Base-by-base conservation (phyloP, 306 rosid species). In the Urtica urens region DNA sequence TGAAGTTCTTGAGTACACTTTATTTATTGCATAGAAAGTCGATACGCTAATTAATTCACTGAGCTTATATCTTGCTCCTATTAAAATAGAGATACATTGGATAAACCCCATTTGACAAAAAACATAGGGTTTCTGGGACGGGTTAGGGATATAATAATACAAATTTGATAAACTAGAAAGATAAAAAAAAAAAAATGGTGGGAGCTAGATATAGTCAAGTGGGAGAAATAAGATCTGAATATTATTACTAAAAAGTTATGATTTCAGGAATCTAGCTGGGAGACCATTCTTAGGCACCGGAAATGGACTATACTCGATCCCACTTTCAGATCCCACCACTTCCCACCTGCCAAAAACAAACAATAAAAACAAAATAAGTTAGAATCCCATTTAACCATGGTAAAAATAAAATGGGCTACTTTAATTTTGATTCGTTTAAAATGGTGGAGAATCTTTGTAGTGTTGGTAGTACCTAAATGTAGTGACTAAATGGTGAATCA, bases 221-320 rank as follows among this genome's bases (percentile, higher is more conserved):
- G 37, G 7, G 13, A 31, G 37, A 31, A 7, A 31, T 13, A 31
- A 13, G 13, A 31, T 7, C 1, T 13, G 10, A 8, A 31, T 31
- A 7, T 31, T 8, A 31, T 31, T 31, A 31, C 7, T 0, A 31
- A 31, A 31, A 31, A 31, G 13, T 69, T 75, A 1, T 31, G 37
- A 71, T 46, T 46, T 80, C 82, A 78, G 62, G 79, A 87, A 80
- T 83, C 73, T 80, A 65, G 85, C 65, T 20, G 82, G 96, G 45
- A 87, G 77, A 37, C 96, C 96, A 54, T 80, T 59, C 38, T 51
- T 46, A 34, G 96, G 96, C 22, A 87, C 75, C 59, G 96, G 96
- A 62, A 87, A 87, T 65, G 96, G 96, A 61, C 87, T 68, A 47
- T 83, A 87, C 53, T 83, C 78, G 71, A 83, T 65, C 58, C 93